These are phyloP conservation scores for Byssochlamys sp. DNA, from an alignment of 2,329 filamentous ascomycete species.

Conservation along the genomic window DNA sequence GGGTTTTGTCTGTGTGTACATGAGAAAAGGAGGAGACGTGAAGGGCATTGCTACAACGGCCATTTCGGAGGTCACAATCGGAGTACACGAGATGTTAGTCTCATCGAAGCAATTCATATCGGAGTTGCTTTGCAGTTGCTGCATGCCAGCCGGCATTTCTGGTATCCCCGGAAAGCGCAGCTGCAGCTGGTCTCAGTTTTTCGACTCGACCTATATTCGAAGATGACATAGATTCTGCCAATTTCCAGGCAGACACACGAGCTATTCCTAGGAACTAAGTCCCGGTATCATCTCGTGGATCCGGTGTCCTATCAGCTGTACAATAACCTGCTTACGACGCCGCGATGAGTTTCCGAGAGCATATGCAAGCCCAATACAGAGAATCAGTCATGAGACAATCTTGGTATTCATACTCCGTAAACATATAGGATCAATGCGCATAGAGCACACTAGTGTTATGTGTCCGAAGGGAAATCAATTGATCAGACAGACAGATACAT, in stretches of 20 bases:
- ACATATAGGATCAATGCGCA: neutral
- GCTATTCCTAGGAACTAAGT: too few relatives aligned
- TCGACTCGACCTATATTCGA: too few relatives aligned
- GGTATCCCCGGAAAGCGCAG: too few relatives aligned
- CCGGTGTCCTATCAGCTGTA: neutral
- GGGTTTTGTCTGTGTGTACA: neutral
- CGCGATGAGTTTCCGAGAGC: neutral
- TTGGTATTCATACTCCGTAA: neutral
- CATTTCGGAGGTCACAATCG: neutral
- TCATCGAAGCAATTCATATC: neutral
- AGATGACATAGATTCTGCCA: too few relatives aligned
- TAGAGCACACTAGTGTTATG: neutral
- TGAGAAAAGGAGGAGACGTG: neutral
- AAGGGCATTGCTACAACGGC: neutral
- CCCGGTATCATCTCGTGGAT: too few relatives aligned
- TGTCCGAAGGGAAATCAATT: neutral
- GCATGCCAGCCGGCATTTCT: neutral
- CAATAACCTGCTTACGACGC: neutral
- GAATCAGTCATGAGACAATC: neutral
- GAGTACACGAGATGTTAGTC: neutral
- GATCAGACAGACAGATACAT: neutral
- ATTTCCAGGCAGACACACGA: too few relatives aligned
- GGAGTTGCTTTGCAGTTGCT: neutral
- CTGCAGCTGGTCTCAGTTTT: too few relatives aligned
- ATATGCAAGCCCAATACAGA: neutral